Evolutionary conservation across 208 protist genomes (phyloP), one percentile per base, ranked within the genome.

Genomic region (Leishmania guyanensis): DNA sequence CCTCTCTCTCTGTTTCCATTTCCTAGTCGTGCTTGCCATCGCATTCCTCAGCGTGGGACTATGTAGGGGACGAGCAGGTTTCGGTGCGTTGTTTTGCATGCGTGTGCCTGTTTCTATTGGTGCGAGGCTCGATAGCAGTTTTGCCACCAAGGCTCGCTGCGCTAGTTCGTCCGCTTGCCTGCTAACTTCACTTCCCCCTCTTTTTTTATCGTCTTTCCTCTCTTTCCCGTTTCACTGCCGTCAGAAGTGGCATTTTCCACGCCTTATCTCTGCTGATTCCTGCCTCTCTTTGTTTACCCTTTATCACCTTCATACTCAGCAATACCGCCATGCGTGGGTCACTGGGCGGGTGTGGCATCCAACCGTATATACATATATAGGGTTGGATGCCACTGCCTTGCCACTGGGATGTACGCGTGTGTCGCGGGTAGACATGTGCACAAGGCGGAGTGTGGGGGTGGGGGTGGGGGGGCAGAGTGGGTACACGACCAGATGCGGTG

Each of bases 351-450:
- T 46, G 46, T 53, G 39, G 16, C 26, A 73, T 48, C 53, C 73
- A 43, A 17, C 43, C 33, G 48, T 72, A 54, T 53, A 62, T 36
- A 68, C 69, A 58, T 79, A 50, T 79, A 71, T 66, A 46, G 10
- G 58, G 5, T 81, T 16, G 9, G 43, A 29, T 9, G 26, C 68
- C 43, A 53, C 22, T 73, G 20, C 39, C 22, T 48, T 73, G 14
- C 22, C 39, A 33, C 46, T 16, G 43, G 14, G 3, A 53, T 53
- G 46, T 51, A 46, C 53, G 46, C 6, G 71, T 75, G 46, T 62
- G 50, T 43, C 46, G 22, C 68, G n/a, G 68, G 43, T n/a, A 12
- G 43, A 46, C 39, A 53, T 9, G 39, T 50, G 14, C 20, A 53
- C 43, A 73, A 29, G 46, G 68, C 26, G 68, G 39, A 33, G 39